phyloP scores from a whole-genome alignment of 1,284 basidiomycete genomes.

The Cryptococcus sp. region DNA sequence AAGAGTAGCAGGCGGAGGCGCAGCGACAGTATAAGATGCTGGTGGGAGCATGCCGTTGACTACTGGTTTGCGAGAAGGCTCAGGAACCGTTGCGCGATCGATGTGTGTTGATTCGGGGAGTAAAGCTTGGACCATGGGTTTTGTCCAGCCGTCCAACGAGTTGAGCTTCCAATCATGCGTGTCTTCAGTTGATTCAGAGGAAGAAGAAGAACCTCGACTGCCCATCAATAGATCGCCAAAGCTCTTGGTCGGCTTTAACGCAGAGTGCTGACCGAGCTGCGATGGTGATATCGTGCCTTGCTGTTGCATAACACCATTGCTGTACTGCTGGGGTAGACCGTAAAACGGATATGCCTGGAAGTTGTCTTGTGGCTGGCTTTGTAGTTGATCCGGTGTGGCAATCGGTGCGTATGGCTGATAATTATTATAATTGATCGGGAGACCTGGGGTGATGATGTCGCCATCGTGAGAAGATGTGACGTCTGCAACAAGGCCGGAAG shows the following conservation, averaged over 20 bases:
- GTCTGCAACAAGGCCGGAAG: constrained; percentile 20
- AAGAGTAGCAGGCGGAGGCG: constrained; percentile 8
- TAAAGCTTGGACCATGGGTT: constrained; percentile 26
- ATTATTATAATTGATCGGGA: constrained; percentile 5
- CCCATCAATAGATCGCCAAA: constrained; percentile 41
- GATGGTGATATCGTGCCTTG: constrained; percentile 44
- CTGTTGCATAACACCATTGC: constrained; percentile 8
- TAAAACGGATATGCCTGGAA: no score
- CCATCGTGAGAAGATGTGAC: constrained; percentile 9
- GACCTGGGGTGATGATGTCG: constrained; percentile 20
- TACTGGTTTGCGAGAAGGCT: not conserved
- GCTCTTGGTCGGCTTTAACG: constrained; percentile 37
- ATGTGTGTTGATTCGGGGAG: not conserved
- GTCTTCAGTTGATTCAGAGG: constrained; percentile 39
- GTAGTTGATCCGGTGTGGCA: not conserved
- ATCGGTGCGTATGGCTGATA: constrained; percentile 5
- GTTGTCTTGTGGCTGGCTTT: no score
- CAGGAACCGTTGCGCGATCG: constrained; percentile 3
- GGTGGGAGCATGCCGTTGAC: not conserved
- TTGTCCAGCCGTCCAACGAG: constrained; percentile 29
- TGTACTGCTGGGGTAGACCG: not conserved
- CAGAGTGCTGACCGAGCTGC: constrained; percentile 31
- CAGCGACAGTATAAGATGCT: not conserved
- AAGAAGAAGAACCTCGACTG: constrained; percentile 39
- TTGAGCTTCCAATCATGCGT: constrained; percentile 30